Evolutionary conservation across 2,329 filamentous ascomycete species (phyloP).

Genomic region (Trichophyton equinum): DNA sequence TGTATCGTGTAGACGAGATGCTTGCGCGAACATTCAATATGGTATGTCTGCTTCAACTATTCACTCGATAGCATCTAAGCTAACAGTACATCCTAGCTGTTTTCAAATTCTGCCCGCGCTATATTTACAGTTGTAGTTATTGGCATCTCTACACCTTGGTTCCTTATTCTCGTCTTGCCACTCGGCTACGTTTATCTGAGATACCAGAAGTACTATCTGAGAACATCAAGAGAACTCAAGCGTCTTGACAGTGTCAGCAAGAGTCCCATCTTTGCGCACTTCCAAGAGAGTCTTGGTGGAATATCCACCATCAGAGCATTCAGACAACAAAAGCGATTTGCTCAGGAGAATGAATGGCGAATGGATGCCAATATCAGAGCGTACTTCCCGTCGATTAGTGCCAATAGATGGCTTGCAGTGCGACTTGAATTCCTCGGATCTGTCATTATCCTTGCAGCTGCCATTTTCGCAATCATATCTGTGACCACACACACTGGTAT

Average conservation of each 20-base stretch:
- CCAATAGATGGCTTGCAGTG: slow-evolving; percentile 87
- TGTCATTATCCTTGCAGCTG: slow-evolving; percentile 78
- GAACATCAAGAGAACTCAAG: slow-evolving; percentile 92
- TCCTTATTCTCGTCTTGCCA: slow-evolving; percentile 69
- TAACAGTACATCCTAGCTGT: slow-evolving; percentile 37
- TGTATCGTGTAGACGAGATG: slow-evolving; percentile 69
- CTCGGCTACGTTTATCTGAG: slow-evolving; percentile 71
- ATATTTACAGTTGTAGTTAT: slow-evolving; percentile 81
- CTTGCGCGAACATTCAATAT: slow-evolving; percentile 96
- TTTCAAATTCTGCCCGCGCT: slow-evolving; percentile 61
- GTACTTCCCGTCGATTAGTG: slow-evolving; percentile 91
- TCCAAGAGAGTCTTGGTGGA: slow-evolving; percentile 90
- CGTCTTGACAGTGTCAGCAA: slow-evolving; percentile 87
- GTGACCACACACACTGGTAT: slow-evolving; percentile 56
- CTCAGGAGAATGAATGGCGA: slow-evolving; percentile 91
- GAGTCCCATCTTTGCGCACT: slow-evolving; percentile 95
- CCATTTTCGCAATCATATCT: slow-evolving; percentile 67
- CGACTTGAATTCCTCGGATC: slow-evolving; percentile 92
- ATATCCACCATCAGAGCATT: slow-evolving; percentile 94
- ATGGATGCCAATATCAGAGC: slow-evolving; percentile 89
- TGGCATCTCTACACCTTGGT: slow-evolving; percentile 65
- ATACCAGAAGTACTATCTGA: slow-evolving; percentile 93
- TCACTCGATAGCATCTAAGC: slow-evolving; percentile 18
- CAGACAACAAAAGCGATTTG: slow-evolving; percentile 74
- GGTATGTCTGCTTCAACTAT: slow-evolving; percentile 37